Evolutionary conservation across 306 rosid genomes (phyloP).

Genomic region (Urtica urens): DNA sequence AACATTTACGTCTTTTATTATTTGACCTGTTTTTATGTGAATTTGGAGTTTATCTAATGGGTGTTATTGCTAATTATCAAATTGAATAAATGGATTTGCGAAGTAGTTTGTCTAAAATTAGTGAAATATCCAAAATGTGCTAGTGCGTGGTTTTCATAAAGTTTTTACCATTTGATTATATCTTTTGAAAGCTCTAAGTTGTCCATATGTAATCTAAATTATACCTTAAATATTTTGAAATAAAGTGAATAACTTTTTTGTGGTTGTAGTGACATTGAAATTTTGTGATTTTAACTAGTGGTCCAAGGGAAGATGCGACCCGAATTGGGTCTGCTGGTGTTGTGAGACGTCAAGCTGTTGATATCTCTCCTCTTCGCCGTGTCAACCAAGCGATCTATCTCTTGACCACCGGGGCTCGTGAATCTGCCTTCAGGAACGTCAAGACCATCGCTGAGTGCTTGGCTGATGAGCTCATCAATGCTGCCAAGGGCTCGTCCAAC

Average conservation of each 20-base stretch:
- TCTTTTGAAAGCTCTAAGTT: neutral
- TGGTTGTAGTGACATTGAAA: neutral
- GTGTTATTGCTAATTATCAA: too few relatives aligned
- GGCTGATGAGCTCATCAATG: conserved; percentile 42
- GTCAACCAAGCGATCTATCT: conserved; percentile 39
- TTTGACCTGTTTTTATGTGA: too few relatives aligned
- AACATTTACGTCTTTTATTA: too few relatives aligned
- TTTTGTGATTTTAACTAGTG: conserved; percentile 16
- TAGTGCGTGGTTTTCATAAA: neutral
- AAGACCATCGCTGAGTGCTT: conserved; percentile 35
- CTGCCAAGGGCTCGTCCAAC: conserved; percentile 37
- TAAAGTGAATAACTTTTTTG: too few relatives aligned
- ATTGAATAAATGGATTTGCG: too few relatives aligned
- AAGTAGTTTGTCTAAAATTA: neutral
- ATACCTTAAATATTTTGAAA: neutral
- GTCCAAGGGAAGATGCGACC: conserved; percentile 40
- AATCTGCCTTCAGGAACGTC: conserved; percentile 34
- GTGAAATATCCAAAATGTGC: neutral
- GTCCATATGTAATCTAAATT: too few relatives aligned
- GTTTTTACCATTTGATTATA: neutral
- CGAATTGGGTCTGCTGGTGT: conserved; percentile 41
- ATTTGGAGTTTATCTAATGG: too few relatives aligned
- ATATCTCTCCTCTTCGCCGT: conserved; percentile 36
- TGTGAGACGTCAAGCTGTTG: conserved; percentile 44
- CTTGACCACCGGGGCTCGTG: conserved; percentile 36